Evolutionary conservation across 1,139 yeast genomes (phyloP).

Genomic region (Pneumocystis carinii): DNA sequence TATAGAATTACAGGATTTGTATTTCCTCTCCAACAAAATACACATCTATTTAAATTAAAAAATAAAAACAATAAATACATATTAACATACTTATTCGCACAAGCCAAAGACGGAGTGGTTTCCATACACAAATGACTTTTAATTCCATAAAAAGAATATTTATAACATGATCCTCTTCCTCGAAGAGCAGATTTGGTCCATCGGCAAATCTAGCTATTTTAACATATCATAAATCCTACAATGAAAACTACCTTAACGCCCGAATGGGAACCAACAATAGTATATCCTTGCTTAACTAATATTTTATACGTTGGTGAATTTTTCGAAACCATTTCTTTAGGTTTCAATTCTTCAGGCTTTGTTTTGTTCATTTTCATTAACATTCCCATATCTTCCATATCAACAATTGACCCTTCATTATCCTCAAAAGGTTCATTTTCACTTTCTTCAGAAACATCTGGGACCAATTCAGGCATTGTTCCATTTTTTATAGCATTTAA

Average conservation of each 20-base stretch:
- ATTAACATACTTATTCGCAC: conserved; percentile 49
- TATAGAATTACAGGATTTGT: conserved; percentile 53
- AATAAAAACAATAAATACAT: neutral
- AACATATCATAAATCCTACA: neutral
- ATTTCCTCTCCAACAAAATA: conserved; percentile 95
- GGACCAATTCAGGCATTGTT: conserved; percentile 32
- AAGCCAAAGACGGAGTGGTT: conserved; percentile 82
- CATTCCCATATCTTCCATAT: conserved; percentile 75
- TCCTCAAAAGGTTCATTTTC: conserved; percentile 2
- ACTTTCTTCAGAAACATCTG: conserved; percentile 21
- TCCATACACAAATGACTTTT: conserved; percentile 89
- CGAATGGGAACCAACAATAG: conserved; percentile 84
- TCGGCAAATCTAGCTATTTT: conserved; percentile 43
- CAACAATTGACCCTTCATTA: conserved; percentile 34
- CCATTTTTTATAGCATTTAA: conserved; percentile 42
- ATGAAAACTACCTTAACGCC: conserved; percentile 46
- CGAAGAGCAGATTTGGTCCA: conserved; percentile 93
- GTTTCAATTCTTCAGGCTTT: conserved; percentile 9
- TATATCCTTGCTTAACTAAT: conserved; percentile 82
- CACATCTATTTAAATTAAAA: conserved; percentile 35
- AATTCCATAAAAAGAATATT: conserved; percentile 82
- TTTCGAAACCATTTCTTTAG: conserved; percentile 76
- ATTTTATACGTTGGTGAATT: conserved; percentile 82
- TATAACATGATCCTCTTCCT: conserved; percentile 89
- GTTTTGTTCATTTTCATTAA: conserved; percentile 31